These are phyloP conservation scores for Petunia hybrid DNA, from an alignment of 305 asterid species.

Conservation along the genomic window DNA sequence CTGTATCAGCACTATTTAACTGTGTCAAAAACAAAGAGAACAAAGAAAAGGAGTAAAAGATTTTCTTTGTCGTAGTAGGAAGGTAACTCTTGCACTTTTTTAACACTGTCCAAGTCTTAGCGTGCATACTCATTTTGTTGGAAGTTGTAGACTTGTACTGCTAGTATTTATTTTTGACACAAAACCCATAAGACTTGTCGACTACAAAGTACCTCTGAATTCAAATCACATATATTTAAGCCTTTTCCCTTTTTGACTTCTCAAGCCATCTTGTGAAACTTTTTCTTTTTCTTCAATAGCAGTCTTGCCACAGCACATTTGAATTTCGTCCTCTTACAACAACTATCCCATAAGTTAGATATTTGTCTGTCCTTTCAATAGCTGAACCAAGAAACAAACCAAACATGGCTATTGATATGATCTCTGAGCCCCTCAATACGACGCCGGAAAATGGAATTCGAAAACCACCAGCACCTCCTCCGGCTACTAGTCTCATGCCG, in stretches of 20 bases:
- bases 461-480: too few relatives aligned
- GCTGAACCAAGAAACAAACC: neutral
- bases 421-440: conserved; percentile 34
- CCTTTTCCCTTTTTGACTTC: conserved; percentile 4
- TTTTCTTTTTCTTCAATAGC: neutral
- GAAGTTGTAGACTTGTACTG: neutral
- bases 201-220: neutral
- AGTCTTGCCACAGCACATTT: conserved; percentile 27
- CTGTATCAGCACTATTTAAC: too few relatives aligned
- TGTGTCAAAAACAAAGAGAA: too few relatives aligned
- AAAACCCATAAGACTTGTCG: neutral
- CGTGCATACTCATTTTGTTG: conserved; percentile 15
- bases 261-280: neutral
- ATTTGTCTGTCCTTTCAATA: conserved; percentile 16
- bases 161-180: neutral
- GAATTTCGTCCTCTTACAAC: conserved; percentile 1
- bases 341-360: neutral
- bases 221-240: conserved; percentile 17
- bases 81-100: neutral
- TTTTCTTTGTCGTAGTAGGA: neutral
- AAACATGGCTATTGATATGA: conserved; percentile 49
- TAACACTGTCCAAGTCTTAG: neutral
- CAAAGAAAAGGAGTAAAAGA: too few relatives aligned
- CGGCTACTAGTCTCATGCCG: too few relatives aligned
- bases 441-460: too few relatives aligned